Evolutionary conservation across 2,329 filamentous ascomycete genomes (phyloP), one percentile per base, ranked within the genome.

Genomic region (Microcyclosporella mali): DNA sequence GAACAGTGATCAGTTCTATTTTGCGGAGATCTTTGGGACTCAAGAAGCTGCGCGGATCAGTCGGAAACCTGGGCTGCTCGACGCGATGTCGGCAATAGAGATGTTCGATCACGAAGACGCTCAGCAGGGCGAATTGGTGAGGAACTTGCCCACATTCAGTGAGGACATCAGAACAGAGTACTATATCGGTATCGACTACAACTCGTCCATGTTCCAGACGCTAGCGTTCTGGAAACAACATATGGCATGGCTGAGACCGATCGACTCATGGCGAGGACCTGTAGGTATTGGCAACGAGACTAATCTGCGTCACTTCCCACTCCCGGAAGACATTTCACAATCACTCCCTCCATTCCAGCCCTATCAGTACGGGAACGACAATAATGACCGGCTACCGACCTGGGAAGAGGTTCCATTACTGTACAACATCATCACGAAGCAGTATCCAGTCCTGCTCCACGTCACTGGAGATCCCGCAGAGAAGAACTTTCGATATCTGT

Each of bases 1-100:
- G 14, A 43, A 46, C 31, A 46, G 43, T 17, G 70, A 74, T 50
- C 66, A 73, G 50, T 61, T 66, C 46, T 67, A 70, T n/a, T 66
- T 78, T 40, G 66, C 71, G 3, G 66, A 72, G 40, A 67, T 78
- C 33, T 77, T 70, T 40, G 73, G 70, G n/a, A 66, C 70, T 27
- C 75, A 78, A 52, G 74, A 78, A 53, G 70, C 68, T 40, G 41
- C 43, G 10, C 47, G 44, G 8, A 17, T 47, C 12, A 32, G 31
- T 10, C 32, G 42, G 28, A 40, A 40, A 15, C 46, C 50, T 3
- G 43, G 47, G 7, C 27, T 67, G 45, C 48, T 52, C 48, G 12
- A 56, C 34, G 35, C 40, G 17, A 35, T 52, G 29, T 48, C 59
- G 63, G 55, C 61, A 36, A 64, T 68, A 35, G 66, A 60, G 59